Percentiles rank a stretch among this genome's conserved stretches.
Conservation (phyloP, 2,329 filamentous ascomycete genomes). For the Fusarium dimerum region DNA sequence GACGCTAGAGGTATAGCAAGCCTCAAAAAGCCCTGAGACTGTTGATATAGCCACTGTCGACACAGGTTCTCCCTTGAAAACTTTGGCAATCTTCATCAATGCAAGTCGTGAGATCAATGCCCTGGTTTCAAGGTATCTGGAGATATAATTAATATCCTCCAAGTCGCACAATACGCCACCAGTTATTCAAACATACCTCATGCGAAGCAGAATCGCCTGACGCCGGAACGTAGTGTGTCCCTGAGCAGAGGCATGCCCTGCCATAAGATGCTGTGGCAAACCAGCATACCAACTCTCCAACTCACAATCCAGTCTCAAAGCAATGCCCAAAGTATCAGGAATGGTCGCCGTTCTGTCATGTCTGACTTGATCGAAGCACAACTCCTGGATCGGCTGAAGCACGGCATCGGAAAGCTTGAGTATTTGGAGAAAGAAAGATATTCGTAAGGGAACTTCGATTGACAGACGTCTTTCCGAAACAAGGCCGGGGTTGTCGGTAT, state of each 20-base stretch:
- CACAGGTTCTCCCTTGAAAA: conserved; percentile 6
- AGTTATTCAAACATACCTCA: conserved; percentile 14
- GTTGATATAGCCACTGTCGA: conserved; percentile 19
- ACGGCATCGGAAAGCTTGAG: conserved; percentile 22
- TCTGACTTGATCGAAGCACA: conserved; percentile 9
- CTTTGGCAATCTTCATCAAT: conserved; percentile 22
- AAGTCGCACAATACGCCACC: background rate
- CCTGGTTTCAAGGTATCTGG: conserved; percentile 26
- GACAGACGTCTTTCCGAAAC: conserved; percentile 14
- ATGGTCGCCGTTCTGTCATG: conserved; percentile 4
- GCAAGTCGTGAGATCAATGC: conserved; percentile 20
- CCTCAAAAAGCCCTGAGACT: conserved; percentile 20
- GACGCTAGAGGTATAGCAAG: conserved; percentile 23
- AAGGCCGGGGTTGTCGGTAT: conserved; percentile 15
- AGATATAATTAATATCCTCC: conserved; percentile 1
- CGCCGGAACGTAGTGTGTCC: conserved; percentile 22
- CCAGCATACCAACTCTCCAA: conserved; percentile 24
- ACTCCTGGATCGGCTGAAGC: conserved; percentile 20
- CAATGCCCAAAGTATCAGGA: conserved; percentile 13
- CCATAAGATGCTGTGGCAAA: conserved; percentile 21
- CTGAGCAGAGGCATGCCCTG: conserved; percentile 18
- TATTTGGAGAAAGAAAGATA: conserved; percentile 25
- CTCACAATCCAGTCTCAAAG: conserved; percentile 20
- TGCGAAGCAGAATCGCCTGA: conserved; percentile 23
- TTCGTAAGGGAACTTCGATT: conserved; percentile 18